These are phyloP conservation scores for Uronychia setigera DNA, from an alignment of 73 alveolate species.

Conservation along the genomic window DNA sequence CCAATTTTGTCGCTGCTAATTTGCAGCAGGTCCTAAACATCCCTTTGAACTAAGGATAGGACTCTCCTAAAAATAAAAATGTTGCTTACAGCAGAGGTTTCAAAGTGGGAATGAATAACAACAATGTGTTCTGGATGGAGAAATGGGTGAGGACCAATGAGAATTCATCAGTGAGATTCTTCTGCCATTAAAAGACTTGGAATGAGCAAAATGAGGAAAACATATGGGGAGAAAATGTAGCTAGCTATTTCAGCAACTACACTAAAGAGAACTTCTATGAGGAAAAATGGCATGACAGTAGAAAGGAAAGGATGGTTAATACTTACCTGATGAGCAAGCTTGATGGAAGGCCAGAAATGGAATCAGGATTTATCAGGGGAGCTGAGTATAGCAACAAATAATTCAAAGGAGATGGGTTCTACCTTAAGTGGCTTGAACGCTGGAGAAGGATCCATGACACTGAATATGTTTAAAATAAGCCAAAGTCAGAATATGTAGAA, in stretches of 20 bases:
- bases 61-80: no score
- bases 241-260: neutral
- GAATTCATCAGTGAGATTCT: no score
- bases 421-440: neutral
- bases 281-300: neutral
- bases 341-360: neutral
- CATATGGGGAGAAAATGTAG: neutral
- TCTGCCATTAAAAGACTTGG: no score
- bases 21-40: no score
- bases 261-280: neutral
- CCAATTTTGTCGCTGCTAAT: no score
- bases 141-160: no score
- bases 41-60: no score
- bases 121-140: no score
- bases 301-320: neutral
- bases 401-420: neutral
- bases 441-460: neutral
- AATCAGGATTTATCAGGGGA: neutral
- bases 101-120: no score
- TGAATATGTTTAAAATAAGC: neutral
- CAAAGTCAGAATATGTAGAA: neutral
- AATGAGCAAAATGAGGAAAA: no score
- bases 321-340: neutral
- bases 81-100: no score
- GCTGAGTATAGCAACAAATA: neutral